phyloP scores from a whole-genome alignment of 2,329 filamentous ascomycete species.

The Aspergillus spinulosporus region DNA sequence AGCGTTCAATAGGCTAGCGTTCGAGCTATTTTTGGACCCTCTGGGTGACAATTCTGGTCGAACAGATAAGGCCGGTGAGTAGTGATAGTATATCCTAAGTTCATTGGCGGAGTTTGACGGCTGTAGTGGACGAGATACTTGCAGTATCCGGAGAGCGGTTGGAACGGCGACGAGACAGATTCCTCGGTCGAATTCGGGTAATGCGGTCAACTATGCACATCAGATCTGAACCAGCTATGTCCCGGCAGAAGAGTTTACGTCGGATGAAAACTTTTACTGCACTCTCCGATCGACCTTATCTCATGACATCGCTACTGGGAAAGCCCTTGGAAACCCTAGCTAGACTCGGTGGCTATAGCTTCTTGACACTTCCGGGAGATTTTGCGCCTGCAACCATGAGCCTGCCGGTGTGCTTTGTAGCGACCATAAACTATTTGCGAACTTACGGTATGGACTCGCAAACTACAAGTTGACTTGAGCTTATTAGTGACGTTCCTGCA shows the following conservation, averaged over 20 bases:
- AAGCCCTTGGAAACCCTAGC: slow-evolving; percentile 43
- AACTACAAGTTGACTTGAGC: slow-evolving; percentile 11
- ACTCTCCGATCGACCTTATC: slow-evolving; percentile 28
- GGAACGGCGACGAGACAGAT: slow-evolving; percentile 22
- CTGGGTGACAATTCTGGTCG: slow-evolving; percentile 14
- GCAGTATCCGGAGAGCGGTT: slow-evolving; percentile 1
- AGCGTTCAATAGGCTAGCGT: slow-evolving; percentile 35
- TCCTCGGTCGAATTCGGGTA: slow-evolving; percentile 35
- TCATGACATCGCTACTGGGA: slow-evolving; percentile 39
- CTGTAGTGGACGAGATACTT: not conserved
- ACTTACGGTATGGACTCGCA: slow-evolving; percentile 32
- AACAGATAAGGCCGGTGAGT: slow-evolving; percentile 7
- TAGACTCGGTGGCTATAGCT: slow-evolving; percentile 45
- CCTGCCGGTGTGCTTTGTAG: slow-evolving; percentile 47
- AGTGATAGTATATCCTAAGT: not conserved
- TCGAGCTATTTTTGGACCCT: slow-evolving; percentile 25
- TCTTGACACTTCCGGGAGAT: slow-evolving; percentile 38
- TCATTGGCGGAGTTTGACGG: not conserved
- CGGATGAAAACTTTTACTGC: slow-evolving; percentile 44
- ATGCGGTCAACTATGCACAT: slow-evolving; percentile 38
- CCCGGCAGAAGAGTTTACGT: slow-evolving; percentile 30
- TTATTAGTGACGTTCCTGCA: slow-evolving; percentile 19
- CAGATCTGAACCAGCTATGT: slow-evolving; percentile 17
- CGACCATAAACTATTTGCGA: slow-evolving; percentile 40
- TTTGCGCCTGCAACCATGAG: slow-evolving; percentile 40